Evolutionary conservation across 108 stramenopile species (phyloP), one percentile per base, ranked within the genome.

Genomic region (Mediolabrus comicus): DNA sequence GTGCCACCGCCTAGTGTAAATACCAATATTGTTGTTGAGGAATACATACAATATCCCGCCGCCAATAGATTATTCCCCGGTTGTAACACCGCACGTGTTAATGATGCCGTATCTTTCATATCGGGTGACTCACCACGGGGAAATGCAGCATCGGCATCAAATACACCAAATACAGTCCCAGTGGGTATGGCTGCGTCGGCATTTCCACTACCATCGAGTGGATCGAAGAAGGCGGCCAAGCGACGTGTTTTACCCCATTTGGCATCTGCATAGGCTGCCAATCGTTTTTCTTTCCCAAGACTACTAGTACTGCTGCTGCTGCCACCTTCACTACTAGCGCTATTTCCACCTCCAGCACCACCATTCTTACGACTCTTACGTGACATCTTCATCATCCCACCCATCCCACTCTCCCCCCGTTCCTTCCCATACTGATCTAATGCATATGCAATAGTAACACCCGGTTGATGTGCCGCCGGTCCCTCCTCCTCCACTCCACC

Each of bases 101-200:
- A 69, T 59, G 80, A 90, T 32, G 68, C 66, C 41, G 51, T 58
- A 25, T 71, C 79, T 6, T 39, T 59, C 13, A 43, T 46, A 62
- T 71, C 69, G 36, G 66, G 74, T 0, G 41, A 35, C 62, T 80
- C 60, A 41, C 57, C 70, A 43, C 65, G 70, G 33, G 69, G 58
- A 38, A 75, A 77, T 58, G 72, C 83, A 3, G 79, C 59, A 80
- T 85, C 72, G 28, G 69, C 83, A 19, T 89, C 84, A 83, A 93
- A 98, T 24, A 99, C 91, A 27, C 94, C 95, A 89, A 99, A 98
- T 55, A 99, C 96, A 13, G 98, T 98, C 14, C 97, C 99, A 0
- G 97, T 97, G 69, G 97, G 98, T 55, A 99, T 97, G 56, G 89
- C 87, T 33, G 98, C 97, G 87, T 99, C 98, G 61, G 97, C 96